Evolutionary conservation across 2,329 filamentous ascomycete species (phyloP).

Genomic region (Bipolaris bicolor): DNA sequence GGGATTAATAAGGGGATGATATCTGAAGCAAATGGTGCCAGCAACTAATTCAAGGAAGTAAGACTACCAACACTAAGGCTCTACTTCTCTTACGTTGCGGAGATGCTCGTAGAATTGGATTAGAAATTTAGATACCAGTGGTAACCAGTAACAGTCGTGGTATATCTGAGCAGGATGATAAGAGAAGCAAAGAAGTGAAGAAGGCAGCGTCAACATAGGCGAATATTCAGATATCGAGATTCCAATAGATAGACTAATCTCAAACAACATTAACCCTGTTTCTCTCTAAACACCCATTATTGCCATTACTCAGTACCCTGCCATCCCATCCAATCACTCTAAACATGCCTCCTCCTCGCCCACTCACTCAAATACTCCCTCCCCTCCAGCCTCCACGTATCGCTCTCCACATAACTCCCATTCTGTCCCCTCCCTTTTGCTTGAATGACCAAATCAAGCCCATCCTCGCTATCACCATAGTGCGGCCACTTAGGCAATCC

Average conservation of each 20-base stretch:
- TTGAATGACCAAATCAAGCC: constrained; percentile 55
- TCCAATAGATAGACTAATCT: not conserved
- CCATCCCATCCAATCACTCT: not conserved
- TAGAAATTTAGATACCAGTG: too few species aligned
- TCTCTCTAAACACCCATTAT: not conserved
- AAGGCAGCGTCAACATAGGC: too few species aligned
- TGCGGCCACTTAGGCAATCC: constrained; percentile 49
- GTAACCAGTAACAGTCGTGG: too few species aligned
- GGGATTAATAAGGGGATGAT: too few species aligned
- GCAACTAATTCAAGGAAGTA: too few species aligned
- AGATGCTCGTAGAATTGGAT: too few species aligned
- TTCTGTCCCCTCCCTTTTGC: constrained; percentile 50
- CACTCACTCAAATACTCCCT: constrained; percentile 49
- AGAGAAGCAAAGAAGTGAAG: too few species aligned
- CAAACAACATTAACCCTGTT: not conserved
- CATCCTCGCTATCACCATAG: constrained; percentile 47
- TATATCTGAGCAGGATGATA: too few species aligned
- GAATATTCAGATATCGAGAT: too few species aligned
- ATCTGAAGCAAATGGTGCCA: too few species aligned
- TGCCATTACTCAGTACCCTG: not conserved
- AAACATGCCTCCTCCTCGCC: constrained; percentile 49
- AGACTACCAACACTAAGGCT: too few species aligned
- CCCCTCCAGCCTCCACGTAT: constrained; percentile 53
- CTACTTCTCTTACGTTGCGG: too few species aligned
- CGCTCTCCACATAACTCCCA: constrained; percentile 51